Conservation (phyloP, 2,329 filamentous ascomycete species). For the Aspergillus neotritici region DNA sequence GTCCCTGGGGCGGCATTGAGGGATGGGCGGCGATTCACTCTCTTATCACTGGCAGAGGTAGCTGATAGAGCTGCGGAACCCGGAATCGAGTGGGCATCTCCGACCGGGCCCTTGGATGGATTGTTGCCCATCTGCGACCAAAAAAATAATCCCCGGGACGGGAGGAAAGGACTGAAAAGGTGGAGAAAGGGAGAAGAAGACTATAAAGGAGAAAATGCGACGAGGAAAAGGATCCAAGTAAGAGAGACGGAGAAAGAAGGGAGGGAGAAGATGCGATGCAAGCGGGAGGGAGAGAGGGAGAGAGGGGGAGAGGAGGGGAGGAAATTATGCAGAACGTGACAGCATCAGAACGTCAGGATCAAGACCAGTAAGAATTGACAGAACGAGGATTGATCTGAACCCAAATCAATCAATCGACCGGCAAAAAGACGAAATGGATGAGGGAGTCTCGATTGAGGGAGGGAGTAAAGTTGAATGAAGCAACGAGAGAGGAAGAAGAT, state of each 20-base stretch:
- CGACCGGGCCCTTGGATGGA: slow-evolving; percentile 40
- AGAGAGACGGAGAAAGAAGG: neutral
- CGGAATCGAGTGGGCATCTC: slow-evolving; percentile 24
- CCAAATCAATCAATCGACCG: neutral
- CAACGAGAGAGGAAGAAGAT: neutral
- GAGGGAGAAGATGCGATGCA: slow-evolving; percentile 6
- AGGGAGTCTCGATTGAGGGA: neutral
- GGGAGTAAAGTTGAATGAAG: no score
- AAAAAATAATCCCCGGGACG: neutral
- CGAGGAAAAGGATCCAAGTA: neutral
- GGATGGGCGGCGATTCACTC: slow-evolving; percentile 37
- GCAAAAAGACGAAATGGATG: neutral
- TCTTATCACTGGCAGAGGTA: slow-evolving; percentile 28
- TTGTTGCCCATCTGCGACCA: slow-evolving; percentile 44
- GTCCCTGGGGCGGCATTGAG: slow-evolving; percentile 35
- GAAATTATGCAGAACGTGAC: slow-evolving; percentile 13
- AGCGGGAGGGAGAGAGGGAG: slow-evolving; percentile 3
- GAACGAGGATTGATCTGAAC: neutral
- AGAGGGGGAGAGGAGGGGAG: slow-evolving; percentile 4
- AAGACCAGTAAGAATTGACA: slow-evolving; percentile 9
- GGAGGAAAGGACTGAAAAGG: slow-evolving; percentile 9
- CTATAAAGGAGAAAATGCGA: slow-evolving; percentile 6
- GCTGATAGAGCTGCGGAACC: slow-evolving; percentile 21
- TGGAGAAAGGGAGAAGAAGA: slow-evolving; percentile 5
- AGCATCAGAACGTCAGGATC: slow-evolving; percentile 20